These are phyloP conservation scores for Aphanomyces astaci DNA, from an alignment of 352 stramenopile species.

Conservation along the genomic window DNA sequence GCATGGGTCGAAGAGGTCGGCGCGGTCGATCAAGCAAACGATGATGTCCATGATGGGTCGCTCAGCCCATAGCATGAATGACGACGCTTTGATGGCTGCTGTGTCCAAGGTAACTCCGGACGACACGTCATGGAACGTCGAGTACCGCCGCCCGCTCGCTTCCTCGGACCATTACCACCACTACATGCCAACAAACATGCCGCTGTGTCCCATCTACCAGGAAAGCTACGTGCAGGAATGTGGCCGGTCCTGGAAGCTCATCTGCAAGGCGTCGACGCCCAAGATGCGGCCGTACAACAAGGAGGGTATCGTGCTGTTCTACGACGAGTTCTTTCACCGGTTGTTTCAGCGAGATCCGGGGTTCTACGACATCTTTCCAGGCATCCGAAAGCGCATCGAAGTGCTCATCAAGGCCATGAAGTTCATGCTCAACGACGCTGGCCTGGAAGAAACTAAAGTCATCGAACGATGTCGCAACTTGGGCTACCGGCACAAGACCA, in stretches of 20 bases:
- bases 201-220: conserved; percentile 11
- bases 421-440: conserved; percentile 6
- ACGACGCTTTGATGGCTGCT: neutral
- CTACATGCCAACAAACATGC: conserved; percentile 23
- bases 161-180: conserved; percentile 16
- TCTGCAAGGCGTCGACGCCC: conserved; percentile 12
- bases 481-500: conserved; percentile 6
- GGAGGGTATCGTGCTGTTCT: conserved; percentile 22
- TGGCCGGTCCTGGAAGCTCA: conserved; percentile 9
- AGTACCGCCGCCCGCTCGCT: neutral
- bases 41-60: neutral
- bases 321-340: conserved; percentile 23
- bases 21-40: neutral
- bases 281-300: conserved; percentile 18
- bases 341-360: conserved; percentile 18
- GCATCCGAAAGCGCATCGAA: conserved; percentile 23
- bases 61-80: neutral
- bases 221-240: neutral
- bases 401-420: conserved; percentile 23
- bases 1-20: neutral
- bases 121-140: neutral
- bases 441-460: neutral
- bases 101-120: neutral
- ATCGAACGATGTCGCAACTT: conserved; percentile 17
- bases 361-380: conserved; percentile 19